Conservation (phyloP, 768 basidiomycete species). For the Xerocomellus chrysenteron region DNA sequence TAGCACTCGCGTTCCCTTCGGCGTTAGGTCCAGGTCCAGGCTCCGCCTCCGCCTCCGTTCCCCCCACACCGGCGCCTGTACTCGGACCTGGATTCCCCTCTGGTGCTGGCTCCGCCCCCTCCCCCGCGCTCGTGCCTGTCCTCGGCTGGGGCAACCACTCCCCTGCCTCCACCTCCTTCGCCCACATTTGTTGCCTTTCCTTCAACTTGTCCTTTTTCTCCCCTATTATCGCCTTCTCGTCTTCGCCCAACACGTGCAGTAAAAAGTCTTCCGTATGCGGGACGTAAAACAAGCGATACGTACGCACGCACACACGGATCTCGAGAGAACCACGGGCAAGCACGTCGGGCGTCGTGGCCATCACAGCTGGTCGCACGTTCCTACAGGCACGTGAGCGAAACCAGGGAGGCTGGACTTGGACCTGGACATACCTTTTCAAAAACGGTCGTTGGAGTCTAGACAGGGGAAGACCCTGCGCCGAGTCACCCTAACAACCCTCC, state of each 20-base stretch:
- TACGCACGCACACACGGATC: constrained; percentile 67
- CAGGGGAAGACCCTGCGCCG: constrained; percentile 52
- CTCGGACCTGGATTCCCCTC: neutral
- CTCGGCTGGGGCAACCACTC: constrained; percentile 10
- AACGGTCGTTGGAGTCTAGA: constrained; percentile 56
- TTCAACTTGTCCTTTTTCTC: constrained; percentile 1
- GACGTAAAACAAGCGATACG: constrained; percentile 28
- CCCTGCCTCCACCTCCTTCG: constrained; percentile 11
- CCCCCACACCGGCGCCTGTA: neutral
- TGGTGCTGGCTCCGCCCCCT: neutral
- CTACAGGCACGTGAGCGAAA: constrained; percentile 8
- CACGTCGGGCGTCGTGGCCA: constrained; percentile 41
- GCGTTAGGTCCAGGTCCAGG: neutral
- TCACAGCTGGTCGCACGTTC: constrained; percentile 16
- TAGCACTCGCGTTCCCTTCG: neutral
- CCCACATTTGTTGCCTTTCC: constrained; percentile 17
- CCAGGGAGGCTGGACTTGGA: neutral
- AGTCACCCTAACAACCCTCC: constrained; percentile 44
- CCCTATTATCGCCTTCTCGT: constrained; percentile 1
- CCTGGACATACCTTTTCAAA: constrained; percentile 54
- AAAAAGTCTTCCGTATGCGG: constrained; percentile 28
- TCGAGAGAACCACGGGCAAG: constrained; percentile 63
- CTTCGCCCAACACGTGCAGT: constrained; percentile 7
- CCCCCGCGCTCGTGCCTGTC: neutral
- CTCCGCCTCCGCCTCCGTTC: neutral